A percentile compares a stretch with the other conserved stretches of the same genome.
Evolutionary conservation across 1,139 yeast species (phyloP).

Genomic region (Suhomyces bribrorum): DNA sequence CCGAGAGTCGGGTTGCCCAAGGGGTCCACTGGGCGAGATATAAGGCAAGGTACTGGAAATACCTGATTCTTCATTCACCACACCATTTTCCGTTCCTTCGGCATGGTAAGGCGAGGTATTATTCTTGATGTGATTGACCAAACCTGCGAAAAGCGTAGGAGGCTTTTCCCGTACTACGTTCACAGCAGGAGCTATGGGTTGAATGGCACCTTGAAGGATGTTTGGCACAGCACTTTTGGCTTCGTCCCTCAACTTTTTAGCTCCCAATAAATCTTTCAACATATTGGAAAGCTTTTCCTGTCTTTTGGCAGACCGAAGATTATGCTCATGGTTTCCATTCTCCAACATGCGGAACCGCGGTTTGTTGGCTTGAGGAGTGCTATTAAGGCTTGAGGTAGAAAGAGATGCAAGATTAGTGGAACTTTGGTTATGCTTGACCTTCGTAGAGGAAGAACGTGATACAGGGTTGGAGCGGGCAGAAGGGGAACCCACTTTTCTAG

Average conservation of each 20-base stretch:
- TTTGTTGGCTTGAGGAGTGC: slow-evolving; percentile 12
- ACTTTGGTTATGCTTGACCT: slow-evolving; percentile 7
- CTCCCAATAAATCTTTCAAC: slow-evolving; percentile 84
- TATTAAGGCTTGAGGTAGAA: slow-evolving; percentile 14
- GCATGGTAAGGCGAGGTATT: slow-evolving; percentile 30
- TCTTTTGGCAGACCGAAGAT: slow-evolving; percentile 71
- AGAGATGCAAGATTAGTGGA: slow-evolving; percentile 3
- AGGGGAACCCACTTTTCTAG: slow-evolving; percentile 10
- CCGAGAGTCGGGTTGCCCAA: slow-evolving; percentile 31
- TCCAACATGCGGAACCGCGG: slow-evolving; percentile 58
- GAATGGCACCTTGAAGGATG: slow-evolving; percentile 24
- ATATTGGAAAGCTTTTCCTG: slow-evolving; percentile 86
- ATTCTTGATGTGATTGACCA: slow-evolving; percentile 65
- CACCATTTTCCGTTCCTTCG: slow-evolving; percentile 2
- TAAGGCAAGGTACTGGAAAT: slow-evolving; percentile 2
- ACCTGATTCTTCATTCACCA: slow-evolving; percentile 1
- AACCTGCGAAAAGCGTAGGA: slow-evolving; percentile 80
- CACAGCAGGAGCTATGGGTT: slow-evolving; percentile 12
- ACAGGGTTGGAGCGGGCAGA: slow-evolving; percentile 14
- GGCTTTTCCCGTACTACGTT: slow-evolving; percentile 39
- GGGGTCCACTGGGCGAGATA: neutral
- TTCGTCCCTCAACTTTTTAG: slow-evolving; percentile 75
- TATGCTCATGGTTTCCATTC: slow-evolving; percentile 78
- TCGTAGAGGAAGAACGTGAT: slow-evolving; percentile 16
- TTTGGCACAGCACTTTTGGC: slow-evolving; percentile 88